Percentiles rank a stretch among this genome's conserved stretches.
Conservation (phyloP, 2,329 filamentous ascomycete species). For the Macrophomina tecta region DNA sequence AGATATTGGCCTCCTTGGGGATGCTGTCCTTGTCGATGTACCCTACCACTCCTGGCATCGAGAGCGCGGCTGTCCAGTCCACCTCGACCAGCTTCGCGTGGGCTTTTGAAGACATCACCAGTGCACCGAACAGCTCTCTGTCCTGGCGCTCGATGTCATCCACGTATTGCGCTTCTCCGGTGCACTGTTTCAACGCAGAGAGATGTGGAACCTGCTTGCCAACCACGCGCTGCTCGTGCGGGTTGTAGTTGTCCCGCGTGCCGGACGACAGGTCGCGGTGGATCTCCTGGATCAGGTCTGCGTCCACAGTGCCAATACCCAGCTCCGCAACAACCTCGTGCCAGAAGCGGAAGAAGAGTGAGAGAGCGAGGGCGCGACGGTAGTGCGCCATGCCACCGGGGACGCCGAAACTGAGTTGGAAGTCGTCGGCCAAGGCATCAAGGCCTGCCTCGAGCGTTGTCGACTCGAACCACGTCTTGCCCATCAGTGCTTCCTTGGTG, state of each 20-base stretch:
- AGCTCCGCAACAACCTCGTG: slow-evolving; percentile 78
- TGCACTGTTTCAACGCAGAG: slow-evolving; percentile 88
- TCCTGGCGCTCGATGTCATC: slow-evolving; percentile 86
- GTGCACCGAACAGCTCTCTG: slow-evolving; percentile 85
- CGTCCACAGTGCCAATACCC: slow-evolving; percentile 63
- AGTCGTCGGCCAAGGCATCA: slow-evolving; percentile 81
- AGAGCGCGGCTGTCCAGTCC: slow-evolving; percentile 75
- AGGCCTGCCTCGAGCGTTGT: slow-evolving; percentile 85
- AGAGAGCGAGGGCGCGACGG: slow-evolving; percentile 82
- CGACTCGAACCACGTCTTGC: slow-evolving; percentile 78
- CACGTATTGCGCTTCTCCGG: slow-evolving; percentile 91
- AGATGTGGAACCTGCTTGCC: slow-evolving; percentile 86
- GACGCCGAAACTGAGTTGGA: slow-evolving; percentile 83
- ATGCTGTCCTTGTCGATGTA: slow-evolving; percentile 84
- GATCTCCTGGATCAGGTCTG: slow-evolving; percentile 78
- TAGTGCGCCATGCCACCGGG: slow-evolving; percentile 97
- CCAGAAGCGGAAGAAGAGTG: slow-evolving; percentile 98
- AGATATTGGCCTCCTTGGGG: slow-evolving; percentile 81
- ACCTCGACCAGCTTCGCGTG: slow-evolving; percentile 85
- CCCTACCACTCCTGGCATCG: slow-evolving; percentile 85
- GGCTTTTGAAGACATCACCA: slow-evolving; percentile 85
- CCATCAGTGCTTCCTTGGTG: slow-evolving; percentile 72
- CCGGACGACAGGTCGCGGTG: slow-evolving; percentile 82
- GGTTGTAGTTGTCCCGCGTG: slow-evolving; percentile 74
- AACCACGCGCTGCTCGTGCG: slow-evolving; percentile 80